These are phyloP conservation scores for Colletotrichum filicis DNA, from an alignment of 2,329 filamentous ascomycete genomes.

Conservation along the genomic window DNA sequence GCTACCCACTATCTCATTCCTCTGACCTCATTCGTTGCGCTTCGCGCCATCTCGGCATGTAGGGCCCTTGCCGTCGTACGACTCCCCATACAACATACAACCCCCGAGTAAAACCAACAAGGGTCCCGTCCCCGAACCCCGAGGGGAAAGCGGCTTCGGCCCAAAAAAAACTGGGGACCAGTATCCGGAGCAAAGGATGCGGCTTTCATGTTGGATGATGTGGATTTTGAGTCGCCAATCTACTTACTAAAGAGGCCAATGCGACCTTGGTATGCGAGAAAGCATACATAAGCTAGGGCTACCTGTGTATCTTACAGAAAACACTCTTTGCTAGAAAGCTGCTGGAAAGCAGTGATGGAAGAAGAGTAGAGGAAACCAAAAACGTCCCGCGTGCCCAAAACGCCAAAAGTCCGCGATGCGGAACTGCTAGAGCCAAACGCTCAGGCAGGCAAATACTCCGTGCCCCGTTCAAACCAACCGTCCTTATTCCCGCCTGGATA, in stretches of 20 bases:
- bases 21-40: slow-evolving; percentile 7
- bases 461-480: background rate
- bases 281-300: background rate
- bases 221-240: background rate
- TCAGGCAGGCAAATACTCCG: background rate
- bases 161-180: slow-evolving; percentile 22
- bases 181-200: slow-evolving; percentile 18
- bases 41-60: slow-evolving; percentile 8
- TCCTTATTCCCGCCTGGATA: background rate
- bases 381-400: slow-evolving; percentile 1
- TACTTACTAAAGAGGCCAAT: background rate
- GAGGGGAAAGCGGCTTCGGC: slow-evolving; percentile 17
- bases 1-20: background rate
- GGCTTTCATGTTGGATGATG: background rate
- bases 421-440: background rate
- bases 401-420: slow-evolving; percentile 27
- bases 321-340: too few species aligned
- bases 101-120: background rate
- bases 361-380: background rate
- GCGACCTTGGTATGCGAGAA: background rate
- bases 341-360: background rate
- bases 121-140: slow-evolving; percentile 25
- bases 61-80: slow-evolving; percentile 24
- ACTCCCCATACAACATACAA: slow-evolving; percentile 19
- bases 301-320: background rate